Base-by-base conservation (phyloP, 208 protist species). In the Leishmania turanica region DNA sequence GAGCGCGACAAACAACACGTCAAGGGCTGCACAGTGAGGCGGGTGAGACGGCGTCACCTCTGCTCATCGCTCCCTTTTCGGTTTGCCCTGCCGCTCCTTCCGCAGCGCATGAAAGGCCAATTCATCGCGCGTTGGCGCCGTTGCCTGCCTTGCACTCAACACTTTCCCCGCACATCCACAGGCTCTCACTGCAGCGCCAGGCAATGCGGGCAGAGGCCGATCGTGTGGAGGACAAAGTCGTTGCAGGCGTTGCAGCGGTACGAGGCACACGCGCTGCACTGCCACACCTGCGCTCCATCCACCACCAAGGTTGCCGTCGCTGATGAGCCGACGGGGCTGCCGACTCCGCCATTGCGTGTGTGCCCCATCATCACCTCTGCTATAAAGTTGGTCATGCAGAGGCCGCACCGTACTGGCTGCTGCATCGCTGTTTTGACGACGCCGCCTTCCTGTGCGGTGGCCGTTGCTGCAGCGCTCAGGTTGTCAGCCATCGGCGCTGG, bases 151-250 rank as follows among this genome's bases (percentile, higher is more conserved):
- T 31, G 45, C 27, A 51, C 45, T 54, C 24, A 27, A 53, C 21
- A 34, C 69, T 21, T 17, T 3, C 45, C 42, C 42, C 21, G 19
- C 47, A 9, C 77, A 40, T 60, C 40, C n/a, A 13, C 49, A 51
- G 56, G 9, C 77, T 81, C 77, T 81, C 75, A 88, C 68, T 82
- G 71, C 47, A 90, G 81, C 2, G 92, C 84, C 51, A 95, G 40
- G 72, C 93, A 97, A 0, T 81, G 82, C 17, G 93, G 93, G 51
- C 93, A 97, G 77, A 97, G 58, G 11, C 90, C 89, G 27, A 97
- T 51, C 31, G 78, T 76, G 60, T 95, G 82, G 27, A 79, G 37
- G 45, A 94, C 83, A 83, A 88, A 93, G 37, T 77, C 58, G 64
- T 95, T 72, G 75, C 93, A 97, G 31, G 70, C 53, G 45, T 56